Base-by-base conservation (phyloP, 208 protist species). In the Spironucleus salmonicida region DNA sequence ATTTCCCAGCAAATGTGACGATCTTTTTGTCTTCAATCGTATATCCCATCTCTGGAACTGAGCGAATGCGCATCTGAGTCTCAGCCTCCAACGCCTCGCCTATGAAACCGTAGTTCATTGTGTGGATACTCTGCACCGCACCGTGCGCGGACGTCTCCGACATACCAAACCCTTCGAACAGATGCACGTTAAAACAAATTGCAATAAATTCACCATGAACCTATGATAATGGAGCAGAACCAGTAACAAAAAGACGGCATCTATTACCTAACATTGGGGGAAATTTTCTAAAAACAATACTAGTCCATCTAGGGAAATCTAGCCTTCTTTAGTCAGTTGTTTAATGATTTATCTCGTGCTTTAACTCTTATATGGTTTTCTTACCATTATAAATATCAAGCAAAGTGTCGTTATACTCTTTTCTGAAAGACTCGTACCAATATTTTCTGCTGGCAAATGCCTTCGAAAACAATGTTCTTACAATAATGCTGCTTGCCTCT, bases 141-240 rank as follows among this genome's bases (percentile, higher is more conserved):
- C 0, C 0, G 29, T 69, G 30, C 0, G 61, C 74, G n/a, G 34
- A 27, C 0, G 62, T 59, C 62, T 81, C 78, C 13, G 71, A 77
- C 39, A 74, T 76, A 0, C 78, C 78, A 39, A 42, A 81, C 15
- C 75, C 75, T 61, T 81, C 67, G 26, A 76, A 40, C 19, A 78
- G 1, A 27, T n/a, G 23, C 7, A 1, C 7, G 4, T 41, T 38
- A 0, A 75, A 71, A 32, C 58, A 0, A 29, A 9, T 11, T 13
- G 39, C 1, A 19, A 81, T 13, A 39, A 81, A 76, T 19, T 74
- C 11, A 26, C 34, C 29, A 38, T 39, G 27, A 29, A 38, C 23
- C 35, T 0, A 0, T 0, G 49, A 41, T 23, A 81, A 42, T 29
- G 78, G 71, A 38, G 78, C 74, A 39, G 71, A 74, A 9, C 78